These are phyloP conservation scores for Tricholoma matsutake DNA, from an alignment of 768 basidiomycete genomes.

Conservation along the genomic window DNA sequence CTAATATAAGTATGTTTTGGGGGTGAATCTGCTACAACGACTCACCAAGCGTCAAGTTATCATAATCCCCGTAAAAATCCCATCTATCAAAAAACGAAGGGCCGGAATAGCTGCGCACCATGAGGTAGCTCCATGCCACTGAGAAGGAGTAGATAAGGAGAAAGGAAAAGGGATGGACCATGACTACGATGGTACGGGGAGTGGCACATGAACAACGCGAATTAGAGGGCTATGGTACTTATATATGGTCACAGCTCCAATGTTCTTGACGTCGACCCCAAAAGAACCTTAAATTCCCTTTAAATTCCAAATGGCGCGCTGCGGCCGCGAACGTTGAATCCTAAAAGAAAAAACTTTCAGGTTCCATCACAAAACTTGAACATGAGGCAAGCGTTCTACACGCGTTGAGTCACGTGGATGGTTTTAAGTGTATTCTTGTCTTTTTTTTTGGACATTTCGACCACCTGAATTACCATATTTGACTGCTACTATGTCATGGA, in stretches of 20 bases:
- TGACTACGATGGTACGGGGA: not conserved
- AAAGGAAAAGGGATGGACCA: constrained; percentile 1
- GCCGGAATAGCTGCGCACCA: constrained; percentile 45
- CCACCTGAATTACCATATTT: too few species aligned
- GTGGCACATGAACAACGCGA: not conserved
- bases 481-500: too few species aligned
- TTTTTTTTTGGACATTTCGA: too few species aligned
- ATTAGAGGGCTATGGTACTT: not conserved
- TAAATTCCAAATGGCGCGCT: not conserved
- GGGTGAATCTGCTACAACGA: not conserved
- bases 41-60: constrained; percentile 46
- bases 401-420: not conserved
- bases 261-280: not conserved
- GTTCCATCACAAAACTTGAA: too few species aligned
- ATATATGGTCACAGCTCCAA: not conserved
- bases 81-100: constrained; percentile 52
- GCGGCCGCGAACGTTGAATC: too few species aligned
- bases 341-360: too few species aligned
- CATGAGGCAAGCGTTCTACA: not conserved
- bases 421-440: too few species aligned
- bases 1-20: not conserved
- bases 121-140: constrained; percentile 10
- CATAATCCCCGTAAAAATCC: constrained; percentile 49
- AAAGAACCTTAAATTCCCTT: not conserved
- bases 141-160: not conserved